Evolutionary conservation across 345 rosid genomes (phyloP).

Genomic region (Aethionema arabicum): DNA sequence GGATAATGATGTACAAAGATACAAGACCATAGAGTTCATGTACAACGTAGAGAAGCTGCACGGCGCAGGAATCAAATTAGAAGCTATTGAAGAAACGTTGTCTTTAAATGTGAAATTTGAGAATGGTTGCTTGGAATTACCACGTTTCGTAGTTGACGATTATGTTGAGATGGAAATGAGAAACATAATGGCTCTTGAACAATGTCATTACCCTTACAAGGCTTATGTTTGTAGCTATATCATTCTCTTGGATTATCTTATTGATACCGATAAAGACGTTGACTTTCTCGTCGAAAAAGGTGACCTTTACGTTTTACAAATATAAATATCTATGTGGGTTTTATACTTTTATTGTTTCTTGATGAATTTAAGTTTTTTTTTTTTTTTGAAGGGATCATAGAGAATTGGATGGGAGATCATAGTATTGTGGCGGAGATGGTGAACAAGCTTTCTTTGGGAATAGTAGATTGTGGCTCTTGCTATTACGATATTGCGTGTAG

Average conservation of each 20-base stretch:
- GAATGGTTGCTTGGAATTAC: too few relatives aligned
- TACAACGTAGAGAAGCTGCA: too few relatives aligned
- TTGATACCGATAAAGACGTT: conserved; percentile 6
- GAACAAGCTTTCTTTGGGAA: conserved; percentile 5
- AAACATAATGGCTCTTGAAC: too few relatives aligned
- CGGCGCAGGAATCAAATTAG: too few relatives aligned
- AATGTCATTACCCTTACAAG: too few relatives aligned
- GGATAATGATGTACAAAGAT: too few relatives aligned
- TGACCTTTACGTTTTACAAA: not conserved
- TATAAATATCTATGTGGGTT: not conserved
- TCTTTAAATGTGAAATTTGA: too few relatives aligned
- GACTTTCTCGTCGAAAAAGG: conserved; percentile 11
- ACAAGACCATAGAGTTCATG: too few relatives aligned
- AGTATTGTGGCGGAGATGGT: not conserved
- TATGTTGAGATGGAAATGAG: too few relatives aligned
- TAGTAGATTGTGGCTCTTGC: not conserved
- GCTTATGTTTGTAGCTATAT: not conserved
- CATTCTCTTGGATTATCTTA: not conserved
- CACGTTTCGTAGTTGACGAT: too few relatives aligned
- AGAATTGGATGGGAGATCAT: not conserved
- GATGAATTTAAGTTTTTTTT: not conserved
- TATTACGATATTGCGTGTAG: not conserved
- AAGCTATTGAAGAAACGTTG: too few relatives aligned
- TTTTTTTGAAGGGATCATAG: conserved; percentile 6
- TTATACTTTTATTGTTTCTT: not conserved